Conservation (phyloP, 2,329 filamentous ascomycete species). For the Ascosphaera apis region DNA sequence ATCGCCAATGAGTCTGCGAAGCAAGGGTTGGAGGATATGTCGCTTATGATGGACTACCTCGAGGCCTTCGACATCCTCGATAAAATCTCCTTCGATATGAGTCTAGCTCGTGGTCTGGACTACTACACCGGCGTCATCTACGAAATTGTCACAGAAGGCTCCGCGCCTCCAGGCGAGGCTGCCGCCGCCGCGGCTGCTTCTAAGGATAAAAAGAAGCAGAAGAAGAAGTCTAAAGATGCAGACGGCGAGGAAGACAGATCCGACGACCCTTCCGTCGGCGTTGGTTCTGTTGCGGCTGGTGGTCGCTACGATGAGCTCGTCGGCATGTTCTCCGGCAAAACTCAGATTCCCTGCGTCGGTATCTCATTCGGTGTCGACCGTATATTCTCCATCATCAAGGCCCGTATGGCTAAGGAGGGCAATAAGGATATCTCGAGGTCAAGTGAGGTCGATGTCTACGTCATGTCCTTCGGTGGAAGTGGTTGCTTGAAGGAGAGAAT, state of each 20-base stretch:
- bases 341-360: conserved; percentile 68
- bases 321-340: conserved; percentile 75
- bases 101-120: conserved; percentile 72
- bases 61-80: conserved; percentile 51
- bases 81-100: conserved; percentile 70
- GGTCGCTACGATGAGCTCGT: conserved; percentile 85
- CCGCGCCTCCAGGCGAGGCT: conserved; percentile 27
- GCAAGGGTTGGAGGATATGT: conserved; percentile 60
- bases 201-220: conserved; percentile 17
- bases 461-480: conserved; percentile 80
- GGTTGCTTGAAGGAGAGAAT: conserved; percentile 69
- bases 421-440: conserved; percentile 32
- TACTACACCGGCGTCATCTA: conserved; percentile 85
- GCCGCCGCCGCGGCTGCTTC: conserved; percentile 19
- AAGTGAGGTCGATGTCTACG: conserved; percentile 69
- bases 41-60: conserved; percentile 58
- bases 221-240: conserved; percentile 27
- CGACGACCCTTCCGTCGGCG: conserved; percentile 56
- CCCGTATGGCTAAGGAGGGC: conserved; percentile 39
- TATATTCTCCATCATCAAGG: conserved; percentile 81
- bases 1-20: conserved; percentile 51
- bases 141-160: conserved; percentile 67
- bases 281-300: conserved; percentile 73
- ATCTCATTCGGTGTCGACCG: conserved; percentile 90
- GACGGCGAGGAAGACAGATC: conserved; percentile 43